Base-by-base conservation (phyloP, 2,329 filamentous ascomycete genomes). In the Botrytis porri region DNA sequence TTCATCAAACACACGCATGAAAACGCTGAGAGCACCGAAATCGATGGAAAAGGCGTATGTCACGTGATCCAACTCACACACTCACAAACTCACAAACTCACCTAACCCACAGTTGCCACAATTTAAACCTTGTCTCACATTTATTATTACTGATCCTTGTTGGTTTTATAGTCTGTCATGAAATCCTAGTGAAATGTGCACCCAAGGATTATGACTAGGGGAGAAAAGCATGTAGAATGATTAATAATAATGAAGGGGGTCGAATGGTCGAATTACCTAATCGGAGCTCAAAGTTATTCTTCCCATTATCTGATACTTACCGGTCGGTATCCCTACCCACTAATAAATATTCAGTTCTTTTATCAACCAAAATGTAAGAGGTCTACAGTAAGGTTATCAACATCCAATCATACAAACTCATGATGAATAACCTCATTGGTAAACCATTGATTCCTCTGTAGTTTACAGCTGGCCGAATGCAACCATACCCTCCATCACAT, bases 101-200 rank as follows among this genome's bases (percentile, higher is more conserved):
- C 61, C 61, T 45, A 63, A 63, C 61, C 61, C 61, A 64, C 10
- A 22, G 41, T 29, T 6, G 61, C 39, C 61, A 45, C 61, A 64
- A 32, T 43, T 63, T 43, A n/a, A 62, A 39, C 59, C 59, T 61
- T 22, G 59, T 61, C 32, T 60, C 57, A 29, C 60, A 16, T 43
- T 22, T n/a, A 25, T 4, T 41, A 12, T 22, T n/a, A 25, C 7
- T 41, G 22, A 4, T 62, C 22, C 60, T n/a, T 63, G 61, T 22
- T 64, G n/a, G n/a, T n/a, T n/a, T n/a, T n/a, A n/a, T 64, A 18
- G 61, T 25, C 61, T 39, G 39, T 45, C 39, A 64, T 45, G 29
- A 14, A 63, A 54, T 63, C 61, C 61, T 16, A n/a, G 61, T 43
- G 16, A 43, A 63, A 22, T 63, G 39, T 63, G 61, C 18, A 32